Percentiles rank a stretch among this genome's conserved stretches.
Conservation (phyloP, 176 grass and related monocot genomes). For the Aegilops umbellulata region DNA sequence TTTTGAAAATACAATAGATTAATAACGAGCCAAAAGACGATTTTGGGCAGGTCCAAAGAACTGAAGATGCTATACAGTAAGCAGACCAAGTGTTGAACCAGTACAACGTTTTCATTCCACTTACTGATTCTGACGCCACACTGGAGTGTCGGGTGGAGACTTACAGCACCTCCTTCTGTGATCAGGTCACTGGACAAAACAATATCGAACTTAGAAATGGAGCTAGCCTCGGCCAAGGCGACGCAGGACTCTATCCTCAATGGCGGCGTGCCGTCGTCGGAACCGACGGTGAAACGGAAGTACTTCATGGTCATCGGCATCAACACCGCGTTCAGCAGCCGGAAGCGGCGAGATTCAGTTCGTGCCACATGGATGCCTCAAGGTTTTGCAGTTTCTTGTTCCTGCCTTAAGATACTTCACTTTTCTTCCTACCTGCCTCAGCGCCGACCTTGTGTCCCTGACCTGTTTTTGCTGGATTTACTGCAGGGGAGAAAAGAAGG, state of each 20-base stretch:
- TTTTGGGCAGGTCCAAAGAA: slow-evolving; percentile 47
- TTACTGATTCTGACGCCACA: background rate
- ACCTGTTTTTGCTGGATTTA: background rate
- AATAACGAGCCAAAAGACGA: slow-evolving; percentile 30
- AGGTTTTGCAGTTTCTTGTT: slow-evolving; percentile 44
- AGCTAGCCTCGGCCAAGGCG: slow-evolving; percentile 72
- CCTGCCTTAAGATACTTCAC: background rate
- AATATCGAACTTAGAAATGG: slow-evolving; percentile 83
- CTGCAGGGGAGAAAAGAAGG: slow-evolving; percentile 66
- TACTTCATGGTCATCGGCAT: slow-evolving; percentile 88
- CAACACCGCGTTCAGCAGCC: slow-evolving; percentile 94
- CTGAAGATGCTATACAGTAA: slow-evolving; percentile 76
- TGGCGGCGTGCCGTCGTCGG: slow-evolving; percentile 38
- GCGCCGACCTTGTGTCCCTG: background rate
- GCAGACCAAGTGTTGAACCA: background rate
- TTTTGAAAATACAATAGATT: slow-evolving; percentile 10
- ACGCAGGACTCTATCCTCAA: slow-evolving; percentile 61
- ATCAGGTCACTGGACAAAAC: slow-evolving; percentile 81
- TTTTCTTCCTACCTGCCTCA: background rate
- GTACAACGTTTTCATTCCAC: background rate
- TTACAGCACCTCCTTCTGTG: background rate
- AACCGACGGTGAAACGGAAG: slow-evolving; percentile 43
- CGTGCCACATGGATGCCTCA: slow-evolving; percentile 96
- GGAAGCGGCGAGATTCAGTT: slow-evolving; percentile 81
- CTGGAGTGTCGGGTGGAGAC: background rate